A percentile compares a stretch with the other conserved stretches of the same genome.
phyloP scores from a whole-genome alignment of 371 early-diverging fungal genomes.

The Mucor racemosus region DNA sequence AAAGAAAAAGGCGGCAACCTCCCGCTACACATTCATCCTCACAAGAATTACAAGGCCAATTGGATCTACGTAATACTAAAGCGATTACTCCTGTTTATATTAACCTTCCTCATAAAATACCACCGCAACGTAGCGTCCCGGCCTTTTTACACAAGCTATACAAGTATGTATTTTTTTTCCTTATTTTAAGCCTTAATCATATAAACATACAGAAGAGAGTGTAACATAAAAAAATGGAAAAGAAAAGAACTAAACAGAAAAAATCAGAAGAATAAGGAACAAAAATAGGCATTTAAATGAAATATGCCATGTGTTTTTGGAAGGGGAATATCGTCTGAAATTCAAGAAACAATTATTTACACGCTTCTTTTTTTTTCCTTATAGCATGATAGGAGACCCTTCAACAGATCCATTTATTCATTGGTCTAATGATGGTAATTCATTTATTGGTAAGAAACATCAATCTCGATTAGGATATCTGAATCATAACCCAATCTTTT shows the following conservation, averaged over 20 bases:
- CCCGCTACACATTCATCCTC: neutral
- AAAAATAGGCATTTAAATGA: neutral
- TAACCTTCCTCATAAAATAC: conserved; percentile 7
- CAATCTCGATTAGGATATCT: neutral
- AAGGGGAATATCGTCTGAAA: too few species aligned
- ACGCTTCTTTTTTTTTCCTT: neutral
- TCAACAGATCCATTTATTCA: conserved; percentile 67
- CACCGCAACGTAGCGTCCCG: conserved; percentile 65
- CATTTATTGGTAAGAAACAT: conserved; percentile 61
- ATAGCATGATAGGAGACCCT: conserved; percentile 72
- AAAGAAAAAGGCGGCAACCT: neutral
- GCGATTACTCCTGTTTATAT: neutral
- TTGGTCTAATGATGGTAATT: conserved; percentile 77
- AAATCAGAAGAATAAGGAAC: conserved; percentile 6
- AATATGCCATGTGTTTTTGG: too few species aligned
- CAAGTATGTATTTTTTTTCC: conserved; percentile 49
- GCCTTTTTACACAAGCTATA: conserved; percentile 89
- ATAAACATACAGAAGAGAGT: neutral
- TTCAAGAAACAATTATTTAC: too few species aligned
- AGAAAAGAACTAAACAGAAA: conserved; percentile 9
- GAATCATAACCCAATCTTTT: neutral
- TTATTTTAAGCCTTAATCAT: neutral
- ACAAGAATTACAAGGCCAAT: neutral
- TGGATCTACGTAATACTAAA: neutral
- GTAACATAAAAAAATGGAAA: neutral